A percentile compares a stretch with the other conserved stretches of the same genome.
These are phyloP conservation scores for Parietichytrium sp. DNA, from an alignment of 108 stramenopile species.

Conservation along the genomic window DNA sequence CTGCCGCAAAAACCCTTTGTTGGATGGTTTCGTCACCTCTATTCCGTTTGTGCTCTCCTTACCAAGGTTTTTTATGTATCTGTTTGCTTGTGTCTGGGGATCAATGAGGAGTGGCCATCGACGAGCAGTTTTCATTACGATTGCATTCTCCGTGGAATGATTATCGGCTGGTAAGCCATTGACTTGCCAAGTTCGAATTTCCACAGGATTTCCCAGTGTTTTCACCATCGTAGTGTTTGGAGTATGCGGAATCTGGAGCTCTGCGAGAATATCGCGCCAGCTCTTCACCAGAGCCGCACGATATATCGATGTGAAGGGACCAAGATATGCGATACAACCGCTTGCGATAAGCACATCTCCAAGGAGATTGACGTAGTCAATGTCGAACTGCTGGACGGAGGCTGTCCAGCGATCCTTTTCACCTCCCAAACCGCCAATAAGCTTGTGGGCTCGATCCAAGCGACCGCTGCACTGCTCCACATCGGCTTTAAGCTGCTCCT, in stretches of 20 bases:
- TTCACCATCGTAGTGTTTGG: slow-evolving; percentile 47
- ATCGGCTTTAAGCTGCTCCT: slow-evolving; percentile 53
- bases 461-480: slow-evolving; percentile 53
- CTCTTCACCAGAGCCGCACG: slow-evolving; percentile 45
- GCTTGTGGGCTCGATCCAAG: slow-evolving; percentile 61
- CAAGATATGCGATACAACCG: slow-evolving; percentile 62
- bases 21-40: slow-evolving; percentile 62
- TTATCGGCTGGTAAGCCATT: slow-evolving; percentile 59
- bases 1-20: slow-evolving; percentile 63
- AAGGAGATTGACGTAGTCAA: slow-evolving; percentile 52
- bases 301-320: slow-evolving; percentile 61
- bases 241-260: slow-evolving; percentile 55
- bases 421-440: slow-evolving; percentile 65
- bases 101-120: slow-evolving; percentile 72
- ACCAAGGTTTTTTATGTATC: slow-evolving; percentile 65
- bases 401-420: slow-evolving; percentile 63
- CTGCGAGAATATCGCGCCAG: slow-evolving; percentile 51
- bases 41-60: slow-evolving; percentile 63
- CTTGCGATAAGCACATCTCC: slow-evolving; percentile 61
- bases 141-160: slow-evolving; percentile 64
- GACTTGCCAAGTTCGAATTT: slow-evolving; percentile 57
- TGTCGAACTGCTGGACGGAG: slow-evolving; percentile 48
- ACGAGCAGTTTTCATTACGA: slow-evolving; percentile 64
- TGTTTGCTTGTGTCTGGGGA: slow-evolving; percentile 69
- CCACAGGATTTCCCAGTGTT: slow-evolving; percentile 57